phyloP scores from a whole-genome alignment of 1,284 basidiomycete genomes.

The Butyriboletus appendiculatus region DNA sequence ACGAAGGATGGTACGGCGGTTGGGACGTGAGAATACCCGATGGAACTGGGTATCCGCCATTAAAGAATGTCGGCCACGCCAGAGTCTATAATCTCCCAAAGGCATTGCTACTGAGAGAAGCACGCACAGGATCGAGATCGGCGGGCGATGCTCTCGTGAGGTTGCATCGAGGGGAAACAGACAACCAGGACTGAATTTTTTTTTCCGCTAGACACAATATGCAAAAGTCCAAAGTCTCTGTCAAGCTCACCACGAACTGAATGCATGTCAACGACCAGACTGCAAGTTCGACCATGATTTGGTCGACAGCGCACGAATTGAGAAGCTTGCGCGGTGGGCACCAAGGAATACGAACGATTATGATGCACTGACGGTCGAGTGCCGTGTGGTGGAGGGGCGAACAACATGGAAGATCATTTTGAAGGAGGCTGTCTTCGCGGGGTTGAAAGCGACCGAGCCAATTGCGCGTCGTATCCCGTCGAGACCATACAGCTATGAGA shows the following conservation, averaged over 20 bases:
- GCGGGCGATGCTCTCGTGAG: slow-evolving; percentile 11
- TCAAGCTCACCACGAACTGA: slow-evolving; percentile 8
- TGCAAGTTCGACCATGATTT: slow-evolving; percentile 23
- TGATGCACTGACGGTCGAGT: slow-evolving; percentile 19
- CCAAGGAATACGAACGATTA: neutral
- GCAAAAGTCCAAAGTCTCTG: slow-evolving; percentile 16
- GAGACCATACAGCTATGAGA: slow-evolving; percentile 16
- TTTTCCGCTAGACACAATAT: slow-evolving; percentile 5
- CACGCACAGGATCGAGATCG: slow-evolving; percentile 3
- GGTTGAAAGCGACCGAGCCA: slow-evolving; percentile 14
- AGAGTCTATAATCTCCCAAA: slow-evolving; percentile 10
- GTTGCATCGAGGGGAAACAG: neutral
- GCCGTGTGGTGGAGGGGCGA: slow-evolving; percentile 7
- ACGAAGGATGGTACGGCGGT: slow-evolving; percentile 10
- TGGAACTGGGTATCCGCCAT: neutral
- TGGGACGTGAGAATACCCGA: slow-evolving; percentile 7
- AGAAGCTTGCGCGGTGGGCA: slow-evolving; percentile 17
- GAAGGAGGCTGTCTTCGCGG: slow-evolving; percentile 11
- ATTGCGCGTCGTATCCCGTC: slow-evolving; percentile 10
- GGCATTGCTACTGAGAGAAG: slow-evolving; percentile 10
- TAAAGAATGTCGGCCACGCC: neutral
- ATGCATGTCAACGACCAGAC: slow-evolving; percentile 6
- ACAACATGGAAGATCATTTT: slow-evolving; percentile 17
- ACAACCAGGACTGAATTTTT: neutral
- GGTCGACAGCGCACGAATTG: slow-evolving; percentile 12